Percentiles rank a stretch among this genome's conserved stretches.
These are phyloP conservation scores for Botrytis byssoidea DNA, from an alignment of 2,329 filamentous ascomycete genomes.

Conservation along the genomic window DNA sequence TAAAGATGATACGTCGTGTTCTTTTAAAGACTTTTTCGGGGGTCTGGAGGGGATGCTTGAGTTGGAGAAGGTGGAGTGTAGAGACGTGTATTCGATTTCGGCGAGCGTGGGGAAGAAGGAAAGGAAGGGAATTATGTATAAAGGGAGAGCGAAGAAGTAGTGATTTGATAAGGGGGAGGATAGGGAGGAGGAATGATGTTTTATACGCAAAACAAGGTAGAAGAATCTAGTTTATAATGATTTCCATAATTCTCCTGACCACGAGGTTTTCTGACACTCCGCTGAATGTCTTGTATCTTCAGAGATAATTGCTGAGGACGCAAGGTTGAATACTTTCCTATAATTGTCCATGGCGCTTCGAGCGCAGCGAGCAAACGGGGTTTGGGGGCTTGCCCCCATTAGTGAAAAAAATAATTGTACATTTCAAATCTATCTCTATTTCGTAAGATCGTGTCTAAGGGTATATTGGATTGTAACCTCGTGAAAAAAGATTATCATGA, in stretches of 20 bases:
- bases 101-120: background rate
- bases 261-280: background rate
- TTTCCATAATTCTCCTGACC: too few species aligned
- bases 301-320: background rate
- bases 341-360: background rate
- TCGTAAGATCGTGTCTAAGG: background rate
- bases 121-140: background rate
- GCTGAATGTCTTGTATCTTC: background rate
- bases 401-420: background rate
- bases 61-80: background rate
- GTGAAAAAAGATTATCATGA: background rate
- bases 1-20: background rate
- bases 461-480: background rate
- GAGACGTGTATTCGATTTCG: background rate
- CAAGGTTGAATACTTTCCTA: background rate
- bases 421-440: background rate
- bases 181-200: background rate
- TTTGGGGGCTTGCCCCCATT: background rate
- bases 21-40: background rate
- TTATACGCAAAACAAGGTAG: background rate
- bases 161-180: background rate
- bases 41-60: background rate
- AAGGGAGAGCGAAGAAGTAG: background rate
- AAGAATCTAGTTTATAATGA: rapidly evolving
- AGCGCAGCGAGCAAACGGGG: background rate